Percentiles rank a stretch among this genome's conserved stretches.
phyloP scores from a whole-genome alignment of 306 rosid species.

The Datisca glomerata region DNA sequence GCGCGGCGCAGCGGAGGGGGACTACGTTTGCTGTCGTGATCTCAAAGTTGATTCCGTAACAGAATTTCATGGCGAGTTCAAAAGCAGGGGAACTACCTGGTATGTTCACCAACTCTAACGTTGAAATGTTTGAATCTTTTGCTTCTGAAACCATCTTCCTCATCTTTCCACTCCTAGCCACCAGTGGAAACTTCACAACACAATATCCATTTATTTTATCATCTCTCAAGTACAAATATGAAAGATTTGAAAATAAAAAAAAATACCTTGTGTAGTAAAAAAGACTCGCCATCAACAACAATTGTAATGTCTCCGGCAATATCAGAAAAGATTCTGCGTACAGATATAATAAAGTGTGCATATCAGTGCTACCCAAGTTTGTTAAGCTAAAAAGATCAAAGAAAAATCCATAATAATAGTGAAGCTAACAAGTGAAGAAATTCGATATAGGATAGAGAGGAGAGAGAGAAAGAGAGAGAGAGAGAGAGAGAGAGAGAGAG shows the following conservation, averaged over 20 bases:
- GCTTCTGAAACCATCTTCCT: slow-evolving; percentile 70
- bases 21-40: slow-evolving; percentile 61
- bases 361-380: no score
- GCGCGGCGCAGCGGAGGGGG: slow-evolving; percentile 57
- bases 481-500: neutral
- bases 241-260: neutral
- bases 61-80: slow-evolving; percentile 80
- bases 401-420: slow-evolving; percentile 3
- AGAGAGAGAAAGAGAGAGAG: neutral
- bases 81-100: slow-evolving; percentile 76
- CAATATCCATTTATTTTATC: neutral
- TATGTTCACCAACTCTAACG: slow-evolving; percentile 52
- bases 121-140: slow-evolving; percentile 35
- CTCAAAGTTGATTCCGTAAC: slow-evolving; percentile 82
- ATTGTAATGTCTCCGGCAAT: slow-evolving; percentile 86
- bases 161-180: slow-evolving; percentile 75
- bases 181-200: slow-evolving; percentile 63
- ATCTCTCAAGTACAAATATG: neutral
- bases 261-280: slow-evolving; percentile 74
- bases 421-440: neutral
- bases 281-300: slow-evolving; percentile 64
- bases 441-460: neutral
- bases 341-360: slow-evolving; percentile 6
- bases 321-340: slow-evolving; percentile 68
- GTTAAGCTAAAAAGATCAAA: neutral